A percentile compares a stretch with the other conserved stretches of the same genome.
These are phyloP conservation scores for Candida methanosorbosa DNA, from an alignment of 805 yeast genomes.

Conservation along the genomic window DNA sequence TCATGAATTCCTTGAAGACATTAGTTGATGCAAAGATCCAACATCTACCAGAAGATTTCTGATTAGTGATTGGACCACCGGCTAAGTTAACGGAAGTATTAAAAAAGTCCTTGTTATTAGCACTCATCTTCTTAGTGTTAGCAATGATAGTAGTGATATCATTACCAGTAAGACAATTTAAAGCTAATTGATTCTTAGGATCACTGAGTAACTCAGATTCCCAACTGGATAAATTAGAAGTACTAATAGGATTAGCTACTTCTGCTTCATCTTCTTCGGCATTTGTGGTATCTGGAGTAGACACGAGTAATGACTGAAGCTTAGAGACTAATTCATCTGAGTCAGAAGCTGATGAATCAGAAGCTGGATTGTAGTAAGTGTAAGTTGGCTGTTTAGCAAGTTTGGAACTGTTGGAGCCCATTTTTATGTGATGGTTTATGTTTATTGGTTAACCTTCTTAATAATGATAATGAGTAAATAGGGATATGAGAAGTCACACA, in stretches of 20 bases:
- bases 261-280: conserved; percentile 3
- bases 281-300: conserved; percentile 1
- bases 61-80: conserved; percentile 66
- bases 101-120: conserved; percentile 30
- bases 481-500: too few relatives aligned
- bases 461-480: too few relatives aligned
- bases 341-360: conserved; percentile 6
- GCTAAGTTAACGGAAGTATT: conserved; percentile 36
- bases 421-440: too few relatives aligned
- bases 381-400: conserved; percentile 9
- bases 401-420: conserved; percentile 21
- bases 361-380: conserved; percentile 7
- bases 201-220: conserved; percentile 33
- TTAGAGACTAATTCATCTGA: conserved; percentile 24
- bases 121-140: conserved; percentile 21
- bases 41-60: conserved; percentile 73
- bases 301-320: conserved; percentile 16
- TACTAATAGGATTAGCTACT: conserved; percentile 21
- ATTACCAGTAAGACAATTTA: conserved; percentile 44
- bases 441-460: too few relatives aligned
- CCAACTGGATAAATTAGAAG: conserved; percentile 32
- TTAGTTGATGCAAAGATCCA: conserved; percentile 87
- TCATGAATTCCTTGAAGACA: conserved; percentile 58
- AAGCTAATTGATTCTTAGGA: conserved; percentile 43
- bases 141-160: conserved; percentile 35